Conservation (phyloP, 225 moss, liverwort and hornwort species). For the Pseudoscleropodium purum region DNA sequence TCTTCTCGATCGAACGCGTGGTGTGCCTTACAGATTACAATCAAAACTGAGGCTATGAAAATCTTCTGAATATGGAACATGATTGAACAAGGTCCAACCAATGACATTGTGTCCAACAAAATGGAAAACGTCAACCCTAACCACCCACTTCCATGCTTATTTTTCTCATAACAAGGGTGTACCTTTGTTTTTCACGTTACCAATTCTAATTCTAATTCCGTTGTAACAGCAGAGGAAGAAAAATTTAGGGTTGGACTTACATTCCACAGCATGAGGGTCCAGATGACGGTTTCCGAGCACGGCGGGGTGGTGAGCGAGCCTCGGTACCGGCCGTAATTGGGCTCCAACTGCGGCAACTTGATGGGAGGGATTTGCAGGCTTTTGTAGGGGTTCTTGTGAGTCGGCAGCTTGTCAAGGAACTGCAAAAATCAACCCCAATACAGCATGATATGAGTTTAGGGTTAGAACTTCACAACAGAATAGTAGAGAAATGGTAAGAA, state of each 20-base stretch:
- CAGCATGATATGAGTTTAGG: background rate
- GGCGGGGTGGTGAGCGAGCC: slow-evolving; percentile 86
- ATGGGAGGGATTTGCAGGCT: background rate
- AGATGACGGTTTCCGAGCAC: slow-evolving; percentile 66
- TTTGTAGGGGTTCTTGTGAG: background rate
- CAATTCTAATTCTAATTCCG: background rate
- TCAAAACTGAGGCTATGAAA: background rate
- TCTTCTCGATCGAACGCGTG: background rate
- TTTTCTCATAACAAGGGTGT: background rate
- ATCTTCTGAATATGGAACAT: background rate
- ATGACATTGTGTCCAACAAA: background rate
- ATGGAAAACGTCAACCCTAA: background rate
- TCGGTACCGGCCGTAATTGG: slow-evolving; percentile 51
- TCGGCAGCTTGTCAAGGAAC: slow-evolving; percentile 23
- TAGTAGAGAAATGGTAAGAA: background rate
- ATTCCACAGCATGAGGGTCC: slow-evolving; percentile 64
- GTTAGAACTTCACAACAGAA: background rate
- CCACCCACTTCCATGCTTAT: background rate
- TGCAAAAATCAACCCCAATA: background rate
- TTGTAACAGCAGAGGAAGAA: background rate
- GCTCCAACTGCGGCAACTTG: slow-evolving; percentile 27
- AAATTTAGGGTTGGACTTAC: slow-evolving; percentile 2
- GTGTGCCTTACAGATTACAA: background rate
- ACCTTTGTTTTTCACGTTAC: background rate
- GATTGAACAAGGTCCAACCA: background rate